Base-by-base conservation (phyloP, 2,329 filamentous ascomycete species). In the Cercospora canescens region DNA sequence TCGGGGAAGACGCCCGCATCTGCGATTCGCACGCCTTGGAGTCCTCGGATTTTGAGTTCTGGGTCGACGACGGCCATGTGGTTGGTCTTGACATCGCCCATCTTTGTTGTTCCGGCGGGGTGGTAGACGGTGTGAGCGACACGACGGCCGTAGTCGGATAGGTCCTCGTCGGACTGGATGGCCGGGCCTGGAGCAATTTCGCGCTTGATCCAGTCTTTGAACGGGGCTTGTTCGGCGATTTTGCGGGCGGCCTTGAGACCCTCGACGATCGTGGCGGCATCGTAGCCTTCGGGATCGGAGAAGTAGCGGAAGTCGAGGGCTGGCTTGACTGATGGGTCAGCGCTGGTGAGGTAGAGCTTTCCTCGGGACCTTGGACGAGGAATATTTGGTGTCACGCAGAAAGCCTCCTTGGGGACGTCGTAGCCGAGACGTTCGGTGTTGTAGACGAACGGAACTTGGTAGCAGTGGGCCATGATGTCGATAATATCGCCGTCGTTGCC, bases 401-500 rank as follows among this genome's bases (percentile, higher is more conserved):
- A 96, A 60, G 92, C 92, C 74, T 94, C 90, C 67, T 89, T 82
- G 57, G 87, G 87, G 45, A 83, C 82, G 73, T 89, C 87, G 78
- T 89, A 96, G 71, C 93, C 93, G 11, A 97, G 85, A 45, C 82
- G 89, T 63, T 86, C 82, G 1, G 93, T 97, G 85, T 96, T 96
- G 72, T 93, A 87, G 69, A 89, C 91, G 81, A 96, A 96, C 62
- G 93, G 93, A 72, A 96, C 96, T 81, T 96, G 93, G 83, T 96
- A 96, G 86, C 93, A 96, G 83, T 96, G 93, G 91, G 95, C 95
- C 93, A 96, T 96, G 75, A 96, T 82, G 76, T 97, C 93, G 69
- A 91, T 91, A 63, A 91, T 89, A 68, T 91, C 86, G 60, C 90
- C 90, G 72, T 96, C 92, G 1, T 82, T 81, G 64, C 86, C 86